Percentiles rank a stretch among this genome's conserved stretches.
phyloP scores from a whole-genome alignment of 257 asterid species.

The Knoxia roxburghii region DNA sequence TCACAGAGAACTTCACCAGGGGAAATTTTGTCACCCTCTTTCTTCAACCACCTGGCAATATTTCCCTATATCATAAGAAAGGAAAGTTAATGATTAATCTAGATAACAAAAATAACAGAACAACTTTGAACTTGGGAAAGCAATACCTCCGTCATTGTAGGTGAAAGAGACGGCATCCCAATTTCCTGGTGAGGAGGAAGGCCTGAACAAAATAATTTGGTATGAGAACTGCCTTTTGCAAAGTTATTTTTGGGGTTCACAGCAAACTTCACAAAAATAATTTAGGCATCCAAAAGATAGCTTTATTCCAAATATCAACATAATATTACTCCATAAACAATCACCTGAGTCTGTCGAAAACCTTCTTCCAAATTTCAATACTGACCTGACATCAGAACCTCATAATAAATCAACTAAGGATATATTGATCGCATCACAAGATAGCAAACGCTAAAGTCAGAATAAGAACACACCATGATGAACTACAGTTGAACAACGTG shows the following conservation, averaged over 20 bases:
- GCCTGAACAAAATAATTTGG: constrained; percentile 37
- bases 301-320: not conserved
- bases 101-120: constrained; percentile 15
- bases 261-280: not conserved
- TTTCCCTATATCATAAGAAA: constrained; percentile 63
- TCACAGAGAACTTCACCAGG: constrained; percentile 99
- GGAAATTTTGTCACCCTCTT: constrained; percentile 92
- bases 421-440: not conserved
- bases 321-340: constrained; percentile 14
- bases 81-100: constrained; percentile 10
- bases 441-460: constrained; percentile 10
- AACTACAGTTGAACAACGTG: constrained; percentile 38
- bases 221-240: not conserved
- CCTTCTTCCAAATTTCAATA: constrained; percentile 28
- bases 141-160: constrained; percentile 94
- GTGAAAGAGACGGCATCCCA: constrained; percentile 99
- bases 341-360: constrained; percentile 74
- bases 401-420: constrained; percentile 6
- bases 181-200: constrained; percentile 96
- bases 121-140: constrained; percentile 16
- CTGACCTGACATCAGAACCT: constrained; percentile 40
- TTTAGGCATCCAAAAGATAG: not conserved
- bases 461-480: constrained; percentile 35
- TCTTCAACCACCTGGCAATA: constrained; percentile 96
- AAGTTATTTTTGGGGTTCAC: not conserved